Evolutionary conservation across 1,139 yeast species (phyloP).

Genomic region (Saccharomycopsis crataegensis): DNA sequence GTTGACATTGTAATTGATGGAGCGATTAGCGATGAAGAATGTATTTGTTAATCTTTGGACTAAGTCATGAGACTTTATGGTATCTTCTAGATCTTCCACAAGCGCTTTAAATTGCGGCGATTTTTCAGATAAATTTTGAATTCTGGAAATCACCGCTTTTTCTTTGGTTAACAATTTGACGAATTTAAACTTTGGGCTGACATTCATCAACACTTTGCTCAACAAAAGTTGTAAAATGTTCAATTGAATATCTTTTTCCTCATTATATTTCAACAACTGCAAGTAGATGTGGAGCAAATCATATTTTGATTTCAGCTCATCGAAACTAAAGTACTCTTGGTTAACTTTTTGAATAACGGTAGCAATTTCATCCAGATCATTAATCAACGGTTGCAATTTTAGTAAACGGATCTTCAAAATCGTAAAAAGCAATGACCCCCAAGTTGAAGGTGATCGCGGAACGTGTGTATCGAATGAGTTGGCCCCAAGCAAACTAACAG

Average conservation of each 20-base stretch:
- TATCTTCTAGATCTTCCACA: not conserved
- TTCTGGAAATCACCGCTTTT: not conserved
- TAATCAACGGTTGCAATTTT: conserved; percentile 1
- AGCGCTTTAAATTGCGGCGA: not conserved
- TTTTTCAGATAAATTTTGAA: not conserved
- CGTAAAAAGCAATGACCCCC: not conserved
- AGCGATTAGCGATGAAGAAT: conserved; percentile 1
- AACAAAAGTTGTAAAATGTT: conserved; percentile 1
- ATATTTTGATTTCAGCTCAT: not conserved
- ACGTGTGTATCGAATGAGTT: not conserved
- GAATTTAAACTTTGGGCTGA: not conserved
- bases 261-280: conserved; percentile 8
- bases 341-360: not conserved
- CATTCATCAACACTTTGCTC: not conserved
- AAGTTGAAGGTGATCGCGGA: not conserved
- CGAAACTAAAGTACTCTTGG: not conserved
- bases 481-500: not conserved
- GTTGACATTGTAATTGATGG: conserved; percentile 6
- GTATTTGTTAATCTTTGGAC: conserved; percentile 13
- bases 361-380: not conserved
- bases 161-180: not conserved
- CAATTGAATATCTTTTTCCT: not conserved
- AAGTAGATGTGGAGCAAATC: conserved; percentile 6
- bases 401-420: conserved; percentile 1
- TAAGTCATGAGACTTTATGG: conserved; percentile 5